phyloP scores from a whole-genome alignment of 179 eudicot species.

The Nepenthes alata region DNA sequence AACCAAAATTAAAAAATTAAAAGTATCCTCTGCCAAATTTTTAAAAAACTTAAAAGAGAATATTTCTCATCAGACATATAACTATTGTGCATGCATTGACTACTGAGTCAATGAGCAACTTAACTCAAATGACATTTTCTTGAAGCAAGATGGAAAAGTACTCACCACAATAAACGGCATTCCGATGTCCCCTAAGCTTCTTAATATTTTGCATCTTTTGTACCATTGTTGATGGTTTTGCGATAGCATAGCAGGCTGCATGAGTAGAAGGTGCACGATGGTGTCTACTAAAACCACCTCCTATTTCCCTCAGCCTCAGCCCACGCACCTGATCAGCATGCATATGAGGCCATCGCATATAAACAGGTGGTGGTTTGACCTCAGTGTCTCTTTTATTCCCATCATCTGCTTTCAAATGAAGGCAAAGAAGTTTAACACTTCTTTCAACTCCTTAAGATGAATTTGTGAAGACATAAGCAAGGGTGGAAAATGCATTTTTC shows the following conservation, averaged over 20 bases:
- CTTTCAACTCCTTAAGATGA: too few species aligned
- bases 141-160: constrained; percentile 4
- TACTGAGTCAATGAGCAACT: too few species aligned
- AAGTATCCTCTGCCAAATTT: too few species aligned
- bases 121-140: neutral
- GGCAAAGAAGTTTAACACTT: constrained; percentile 3
- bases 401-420: constrained; percentile 37
- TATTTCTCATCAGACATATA: too few species aligned
- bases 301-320: constrained; percentile 78
- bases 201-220: constrained; percentile 82
- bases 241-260: constrained; percentile 84
- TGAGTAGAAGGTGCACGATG: constrained; percentile 83
- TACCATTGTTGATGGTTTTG: constrained; percentile 86
- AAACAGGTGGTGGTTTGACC: constrained; percentile 33
- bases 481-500: neutral
- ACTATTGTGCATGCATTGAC: too few species aligned
- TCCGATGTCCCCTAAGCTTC: constrained; percentile 71
- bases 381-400: constrained; percentile 23
- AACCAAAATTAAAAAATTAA: too few species aligned
- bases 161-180: constrained; percentile 94
- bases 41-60: too few species aligned
- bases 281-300: constrained; percentile 88
- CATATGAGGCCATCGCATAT: constrained; percentile 88
- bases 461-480: neutral
- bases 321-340: constrained; percentile 79